phyloP scores from a whole-genome alignment of 208 protist genomes.

The Lotmaria passim region DNA sequence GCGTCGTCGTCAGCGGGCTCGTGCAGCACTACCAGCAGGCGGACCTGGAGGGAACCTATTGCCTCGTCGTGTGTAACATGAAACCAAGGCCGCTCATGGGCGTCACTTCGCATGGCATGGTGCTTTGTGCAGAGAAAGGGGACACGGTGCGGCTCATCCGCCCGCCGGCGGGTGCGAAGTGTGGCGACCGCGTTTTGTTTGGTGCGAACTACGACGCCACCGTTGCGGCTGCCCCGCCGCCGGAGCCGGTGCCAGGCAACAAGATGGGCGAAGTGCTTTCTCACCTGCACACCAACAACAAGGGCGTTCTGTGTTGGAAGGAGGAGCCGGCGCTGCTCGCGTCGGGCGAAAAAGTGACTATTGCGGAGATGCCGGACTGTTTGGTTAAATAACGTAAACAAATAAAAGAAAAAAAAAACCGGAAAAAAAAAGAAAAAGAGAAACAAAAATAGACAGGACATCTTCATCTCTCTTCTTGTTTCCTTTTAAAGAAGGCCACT shows the following conservation, averaged over 20 bases:
- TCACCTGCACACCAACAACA: slow-evolving; percentile 59
- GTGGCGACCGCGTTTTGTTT: slow-evolving; percentile 76
- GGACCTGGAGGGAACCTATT: slow-evolving; percentile 76
- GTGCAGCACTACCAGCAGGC: slow-evolving; percentile 79
- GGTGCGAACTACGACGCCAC: slow-evolving; percentile 37
- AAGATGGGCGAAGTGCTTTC: slow-evolving; percentile 69
- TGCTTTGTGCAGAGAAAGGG: slow-evolving; percentile 88
- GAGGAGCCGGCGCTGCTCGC: slow-evolving; percentile 44
- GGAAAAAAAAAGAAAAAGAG: neutral
- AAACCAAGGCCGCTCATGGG: slow-evolving; percentile 92
- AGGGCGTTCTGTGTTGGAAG: slow-evolving; percentile 72
- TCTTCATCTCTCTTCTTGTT: no score
- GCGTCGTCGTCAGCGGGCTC: slow-evolving; percentile 92
- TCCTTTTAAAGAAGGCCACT: no score
- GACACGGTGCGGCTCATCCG: slow-evolving; percentile 55
- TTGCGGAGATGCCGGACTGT: slow-evolving; percentile 30
- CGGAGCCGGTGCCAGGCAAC: slow-evolving; percentile 47
- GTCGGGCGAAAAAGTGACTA: slow-evolving; percentile 27
- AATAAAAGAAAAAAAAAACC: neutral
- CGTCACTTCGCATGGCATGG: slow-evolving; percentile 92
- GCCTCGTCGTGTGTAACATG: slow-evolving; percentile 93
- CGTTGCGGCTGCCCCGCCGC: slow-evolving; percentile 11
- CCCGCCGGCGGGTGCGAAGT: slow-evolving; percentile 61
- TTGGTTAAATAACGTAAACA: slow-evolving; percentile 14
- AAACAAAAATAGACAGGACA: no score